Evolutionary conservation across 2,329 filamentous ascomycete genomes (phyloP), one percentile per base, ranked within the genome.

Genomic region (Colletotrichum lindemuthianum): DNA sequence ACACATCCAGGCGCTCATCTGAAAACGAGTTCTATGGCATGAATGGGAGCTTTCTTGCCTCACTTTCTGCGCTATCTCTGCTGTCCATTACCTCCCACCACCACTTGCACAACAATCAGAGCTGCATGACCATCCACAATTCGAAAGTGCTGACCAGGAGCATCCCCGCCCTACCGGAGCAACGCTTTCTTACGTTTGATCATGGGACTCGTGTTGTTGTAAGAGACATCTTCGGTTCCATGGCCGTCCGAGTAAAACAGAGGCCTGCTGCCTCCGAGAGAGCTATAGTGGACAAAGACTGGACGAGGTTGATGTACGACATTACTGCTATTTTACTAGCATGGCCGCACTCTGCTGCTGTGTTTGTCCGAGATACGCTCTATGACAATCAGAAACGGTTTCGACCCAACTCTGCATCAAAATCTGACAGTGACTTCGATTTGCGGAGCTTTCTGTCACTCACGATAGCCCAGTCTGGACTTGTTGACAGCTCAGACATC

Each of bases 181-280:
- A 91, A 49, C 80, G 83, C 51, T 71, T 92, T 7, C 70, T 82
- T 8, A 79, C 77, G 40, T 84, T 83, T 60, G 75, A 80, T 16
- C 88, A 92, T 78, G 95, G 95, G 5, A 97, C 94, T 0, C 86
- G 87, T 34, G 88, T 95, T 2, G 84, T 84, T 0, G 90, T 97
- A 6, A 87, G 89, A 60, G 90, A 97, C 74, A 80, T 97, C 1
- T 98, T 97, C 76, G 93, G 94, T 0, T 91, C 89, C 63, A 92
- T 97, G 87, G 93, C 95, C 0, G 95, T 97, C 11, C 88, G 95
- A 12, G 90, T 96, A 33, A 97, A 96, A 73, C 91, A 93, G 70
- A 86, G 93, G 67, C 86, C 88, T 0, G 70, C 86, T 0, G 69
- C 88, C 3, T 74, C 82, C 43, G 79, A 87, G 70, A 82, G 81